These are phyloP conservation scores for Kodamaea fukazawae DNA, from an alignment of 805 yeast species.

Conservation along the genomic window DNA sequence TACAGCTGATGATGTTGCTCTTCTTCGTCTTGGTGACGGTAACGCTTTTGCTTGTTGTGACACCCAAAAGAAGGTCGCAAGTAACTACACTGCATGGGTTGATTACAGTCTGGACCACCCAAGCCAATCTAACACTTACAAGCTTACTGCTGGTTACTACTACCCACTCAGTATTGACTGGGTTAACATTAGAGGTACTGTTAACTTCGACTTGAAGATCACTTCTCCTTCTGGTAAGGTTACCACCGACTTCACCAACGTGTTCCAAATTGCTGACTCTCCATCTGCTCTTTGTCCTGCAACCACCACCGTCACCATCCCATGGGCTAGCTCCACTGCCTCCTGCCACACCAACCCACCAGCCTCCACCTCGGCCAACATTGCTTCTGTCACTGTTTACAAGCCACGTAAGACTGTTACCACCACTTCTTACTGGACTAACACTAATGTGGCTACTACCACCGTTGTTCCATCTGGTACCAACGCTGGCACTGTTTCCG, in stretches of 20 bases:
- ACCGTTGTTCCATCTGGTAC: no score
- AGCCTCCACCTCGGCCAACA: slow-evolving; percentile 7
- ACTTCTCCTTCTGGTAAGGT: no score
- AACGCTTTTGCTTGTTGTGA: no score
- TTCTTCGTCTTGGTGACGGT: no score
- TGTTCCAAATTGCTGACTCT: no score
- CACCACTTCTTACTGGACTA: slow-evolving; percentile 8
- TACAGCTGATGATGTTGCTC: no score
- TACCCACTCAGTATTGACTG: slow-evolving; percentile 1
- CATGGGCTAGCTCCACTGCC: slow-evolving; percentile 10
- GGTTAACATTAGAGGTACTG: background rate
- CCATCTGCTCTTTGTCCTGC: background rate
- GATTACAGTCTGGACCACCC: no score
- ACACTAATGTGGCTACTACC: background rate
- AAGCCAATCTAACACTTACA: slow-evolving; percentile 16
- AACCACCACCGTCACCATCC: slow-evolving; percentile 11
- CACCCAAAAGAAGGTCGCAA: no score
- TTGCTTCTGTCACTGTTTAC: slow-evolving; percentile 7
- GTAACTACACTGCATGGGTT: no score
- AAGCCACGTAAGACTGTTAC: slow-evolving; percentile 4
- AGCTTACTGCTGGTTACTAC: slow-evolving; percentile 3
- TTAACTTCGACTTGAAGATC: background rate
- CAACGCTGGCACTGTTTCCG: background rate
- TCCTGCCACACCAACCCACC: slow-evolving; percentile 6
- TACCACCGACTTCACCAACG: no score